Conservation (phyloP, 495 filamentous ascomycete genomes). For the Neurospora sp. region DNA sequence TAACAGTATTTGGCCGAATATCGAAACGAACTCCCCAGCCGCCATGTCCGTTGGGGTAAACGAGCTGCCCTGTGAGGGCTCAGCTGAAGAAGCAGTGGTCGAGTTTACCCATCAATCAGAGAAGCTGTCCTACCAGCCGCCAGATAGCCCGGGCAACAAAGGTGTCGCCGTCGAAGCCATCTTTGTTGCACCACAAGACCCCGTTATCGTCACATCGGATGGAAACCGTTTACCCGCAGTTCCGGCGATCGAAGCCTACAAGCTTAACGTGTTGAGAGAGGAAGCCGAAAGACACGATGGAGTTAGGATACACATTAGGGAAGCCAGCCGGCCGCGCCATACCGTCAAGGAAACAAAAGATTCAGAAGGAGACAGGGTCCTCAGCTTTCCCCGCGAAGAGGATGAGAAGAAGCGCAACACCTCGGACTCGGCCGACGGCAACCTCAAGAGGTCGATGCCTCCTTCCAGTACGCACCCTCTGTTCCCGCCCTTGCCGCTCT, state of each 20-base stretch:
- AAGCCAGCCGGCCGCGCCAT: constrained; percentile 14
- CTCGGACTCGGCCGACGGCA: constrained; percentile 19
- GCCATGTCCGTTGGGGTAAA: not conserved
- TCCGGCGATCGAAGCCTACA: constrained; percentile 52
- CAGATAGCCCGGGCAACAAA: constrained; percentile 12
- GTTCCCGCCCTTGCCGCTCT: constrained; percentile 79
- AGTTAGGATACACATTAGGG: constrained; percentile 7
- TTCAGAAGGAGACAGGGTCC: constrained; percentile 3
- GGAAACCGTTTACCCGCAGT: constrained; percentile 55
- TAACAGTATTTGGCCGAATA: not conserved
- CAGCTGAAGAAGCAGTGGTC: constrained; percentile 15
- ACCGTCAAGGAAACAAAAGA: not conserved
- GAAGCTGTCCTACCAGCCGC: constrained; percentile 41
- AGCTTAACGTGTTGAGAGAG: constrained; percentile 54
- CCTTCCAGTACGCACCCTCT: constrained; percentile 66
- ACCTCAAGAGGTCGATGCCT: constrained; percentile 36
- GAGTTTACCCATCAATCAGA: constrained; percentile 48
- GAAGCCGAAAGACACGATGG: constrained; percentile 26
- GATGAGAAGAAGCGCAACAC: constrained; percentile 4
- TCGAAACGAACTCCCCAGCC: not conserved
- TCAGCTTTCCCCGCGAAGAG: constrained; percentile 5
- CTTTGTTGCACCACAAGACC: constrained; percentile 60
- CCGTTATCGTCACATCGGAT: constrained; percentile 56
- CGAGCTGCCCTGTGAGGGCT: not conserved
- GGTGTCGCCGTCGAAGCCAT: constrained; percentile 51